Conservation (phyloP, 495 filamentous ascomycete species). For the Xylaria cubensis region DNA sequence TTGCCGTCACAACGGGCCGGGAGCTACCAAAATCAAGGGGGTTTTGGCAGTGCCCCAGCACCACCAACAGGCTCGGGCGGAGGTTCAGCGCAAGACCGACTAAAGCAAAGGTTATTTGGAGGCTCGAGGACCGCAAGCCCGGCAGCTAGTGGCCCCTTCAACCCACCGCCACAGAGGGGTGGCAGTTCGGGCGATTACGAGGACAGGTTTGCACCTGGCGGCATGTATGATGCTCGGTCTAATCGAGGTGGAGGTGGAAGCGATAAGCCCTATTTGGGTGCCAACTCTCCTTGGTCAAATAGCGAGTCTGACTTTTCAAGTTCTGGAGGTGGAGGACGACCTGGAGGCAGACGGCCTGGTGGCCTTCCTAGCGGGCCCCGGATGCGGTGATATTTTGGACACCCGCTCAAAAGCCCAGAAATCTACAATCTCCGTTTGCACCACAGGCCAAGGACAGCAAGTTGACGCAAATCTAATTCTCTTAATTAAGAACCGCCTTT, state of each 20-base stretch:
- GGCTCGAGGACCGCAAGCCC: constrained; percentile 54
- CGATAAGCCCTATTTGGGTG: constrained; percentile 54
- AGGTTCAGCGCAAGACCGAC: constrained; percentile 54
- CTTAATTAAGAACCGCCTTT: not conserved
- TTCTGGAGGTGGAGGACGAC: constrained; percentile 45
- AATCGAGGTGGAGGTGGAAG: constrained; percentile 35
- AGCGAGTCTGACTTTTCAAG: constrained; percentile 48
- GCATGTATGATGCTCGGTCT: constrained; percentile 41
- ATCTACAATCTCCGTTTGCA: not conserved
- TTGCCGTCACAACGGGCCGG: constrained; percentile 74
- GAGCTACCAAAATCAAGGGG: constrained; percentile 67
- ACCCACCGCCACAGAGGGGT: constrained; percentile 44
- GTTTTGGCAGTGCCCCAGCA: constrained; percentile 43
- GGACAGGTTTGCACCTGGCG: constrained; percentile 52
- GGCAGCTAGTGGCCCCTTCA: constrained; percentile 44
- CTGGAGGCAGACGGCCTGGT: constrained; percentile 42
- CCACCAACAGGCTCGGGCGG: constrained; percentile 38
- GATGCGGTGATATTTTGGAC: constrained; percentile 43
- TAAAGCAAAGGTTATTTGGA: constrained; percentile 59
- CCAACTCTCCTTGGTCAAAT: constrained; percentile 55
- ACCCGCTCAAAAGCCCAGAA: not conserved
- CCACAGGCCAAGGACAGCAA: not conserved
- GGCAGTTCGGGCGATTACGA: constrained; percentile 48
- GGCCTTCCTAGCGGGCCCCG: constrained; percentile 52
- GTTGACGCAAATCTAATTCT: not conserved